These are phyloP conservation scores for Brettanomyces bruxellensis DNA, from an alignment of 805 yeast genomes.

Conservation along the genomic window DNA sequence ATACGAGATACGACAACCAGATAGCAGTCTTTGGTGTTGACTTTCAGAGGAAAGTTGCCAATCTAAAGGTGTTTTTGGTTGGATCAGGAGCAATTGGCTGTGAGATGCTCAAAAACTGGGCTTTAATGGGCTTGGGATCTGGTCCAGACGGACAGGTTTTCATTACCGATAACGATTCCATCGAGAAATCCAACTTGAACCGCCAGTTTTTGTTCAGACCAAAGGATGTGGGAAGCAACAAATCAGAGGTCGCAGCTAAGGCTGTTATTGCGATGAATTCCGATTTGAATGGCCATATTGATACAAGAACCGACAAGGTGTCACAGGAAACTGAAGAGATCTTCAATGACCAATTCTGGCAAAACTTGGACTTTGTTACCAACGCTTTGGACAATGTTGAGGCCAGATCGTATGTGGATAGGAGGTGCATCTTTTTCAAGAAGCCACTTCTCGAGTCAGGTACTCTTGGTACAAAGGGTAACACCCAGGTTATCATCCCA, in stretches of 20 bases:
- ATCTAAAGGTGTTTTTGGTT: conserved; percentile 79
- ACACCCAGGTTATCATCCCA: conserved; percentile 94
- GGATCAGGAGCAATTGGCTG: conserved; percentile 99
- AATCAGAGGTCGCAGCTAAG: conserved; percentile 81
- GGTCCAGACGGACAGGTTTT: conserved; percentile 80
- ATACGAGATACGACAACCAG: conserved; percentile 87
- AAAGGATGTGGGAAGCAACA: conserved; percentile 84
- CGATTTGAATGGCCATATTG: conserved; percentile 68
- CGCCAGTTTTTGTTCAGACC: conserved; percentile 95
- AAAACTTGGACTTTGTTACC: conserved; percentile 74
- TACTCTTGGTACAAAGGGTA: conserved; percentile 96
- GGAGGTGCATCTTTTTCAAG: conserved; percentile 88
- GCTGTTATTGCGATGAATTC: conserved; percentile 87
- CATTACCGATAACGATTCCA: conserved; percentile 50
- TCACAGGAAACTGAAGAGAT: conserved; percentile 88
- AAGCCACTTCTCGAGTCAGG: conserved; percentile 94
- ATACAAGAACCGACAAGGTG: conserved; percentile 74
- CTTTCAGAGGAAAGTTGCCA: conserved; percentile 64
- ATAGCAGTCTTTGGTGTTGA: conserved; percentile 86
- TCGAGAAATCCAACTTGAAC: conserved; percentile 91
- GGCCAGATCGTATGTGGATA: conserved; percentile 95
- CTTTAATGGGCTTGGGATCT: conserved; percentile 88
- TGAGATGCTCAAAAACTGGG: conserved; percentile 98
- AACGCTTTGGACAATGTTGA: conserved; percentile 97
- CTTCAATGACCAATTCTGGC: conserved; percentile 84